A percentile compares a stretch with the other conserved stretches of the same genome.
Conservation (phyloP, 2,329 filamentous ascomycete species). For the Elsinoe fawcettii region DNA sequence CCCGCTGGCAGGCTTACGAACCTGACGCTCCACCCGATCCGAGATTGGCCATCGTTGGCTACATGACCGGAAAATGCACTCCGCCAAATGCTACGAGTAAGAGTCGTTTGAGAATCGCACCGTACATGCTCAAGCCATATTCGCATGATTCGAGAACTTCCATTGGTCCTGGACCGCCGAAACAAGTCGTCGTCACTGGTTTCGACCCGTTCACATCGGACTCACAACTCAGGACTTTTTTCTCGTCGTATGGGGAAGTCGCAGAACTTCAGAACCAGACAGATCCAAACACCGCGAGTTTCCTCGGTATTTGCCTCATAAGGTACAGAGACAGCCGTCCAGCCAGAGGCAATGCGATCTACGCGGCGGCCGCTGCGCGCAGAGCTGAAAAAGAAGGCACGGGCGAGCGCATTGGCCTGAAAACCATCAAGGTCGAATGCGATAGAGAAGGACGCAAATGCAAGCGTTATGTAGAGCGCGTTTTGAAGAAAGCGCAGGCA, state of each 20-base stretch:
- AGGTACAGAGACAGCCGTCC: conserved; percentile 67
- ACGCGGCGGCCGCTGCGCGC: conserved; percentile 73
- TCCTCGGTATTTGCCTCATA: conserved; percentile 87
- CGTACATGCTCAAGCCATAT: conserved; percentile 76
- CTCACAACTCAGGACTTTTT: conserved; percentile 65
- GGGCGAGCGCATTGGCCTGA: conserved; percentile 69
- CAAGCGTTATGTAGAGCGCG: conserved; percentile 65
- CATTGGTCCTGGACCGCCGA: conserved; percentile 79
- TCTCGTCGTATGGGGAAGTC: conserved; percentile 78
- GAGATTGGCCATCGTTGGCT: conserved; percentile 60
- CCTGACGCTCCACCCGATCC: conserved; percentile 73
- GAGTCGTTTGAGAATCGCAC: conserved; percentile 61
- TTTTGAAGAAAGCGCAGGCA: conserved; percentile 61
- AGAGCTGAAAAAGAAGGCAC: conserved; percentile 70
- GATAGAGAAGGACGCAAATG: conserved; percentile 84
- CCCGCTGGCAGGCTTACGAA: conserved; percentile 50
- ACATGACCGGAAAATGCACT: conserved; percentile 46
- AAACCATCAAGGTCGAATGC: conserved; percentile 71
- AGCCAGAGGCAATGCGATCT: conserved; percentile 48
- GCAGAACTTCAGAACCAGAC: conserved; percentile 88
- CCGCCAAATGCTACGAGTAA: conserved; percentile 53
- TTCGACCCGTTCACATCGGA: conserved; percentile 86
- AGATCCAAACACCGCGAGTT: conserved; percentile 88
- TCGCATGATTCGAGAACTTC: conserved; percentile 74
- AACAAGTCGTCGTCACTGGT: conserved; percentile 87